Evolutionary conservation across 2,329 filamentous ascomycete species (phyloP).

Genomic region (Emmonsiellopsis sp.): DNA sequence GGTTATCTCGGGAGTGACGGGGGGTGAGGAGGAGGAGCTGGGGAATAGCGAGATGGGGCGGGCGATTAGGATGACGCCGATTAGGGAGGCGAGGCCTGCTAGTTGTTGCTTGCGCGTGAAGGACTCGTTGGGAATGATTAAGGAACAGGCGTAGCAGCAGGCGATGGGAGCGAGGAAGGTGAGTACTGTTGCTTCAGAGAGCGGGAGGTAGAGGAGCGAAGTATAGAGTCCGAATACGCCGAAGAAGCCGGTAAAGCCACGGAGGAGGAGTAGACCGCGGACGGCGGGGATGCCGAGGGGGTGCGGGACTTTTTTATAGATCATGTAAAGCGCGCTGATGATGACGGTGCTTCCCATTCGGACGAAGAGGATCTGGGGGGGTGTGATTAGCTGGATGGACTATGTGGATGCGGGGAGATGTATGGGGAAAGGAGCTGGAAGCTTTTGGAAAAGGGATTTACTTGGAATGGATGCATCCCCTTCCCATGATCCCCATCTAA

Average conservation of each 20-base stretch:
- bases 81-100: slow-evolving; percentile 63
- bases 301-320: slow-evolving; percentile 55
- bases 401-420: not conserved
- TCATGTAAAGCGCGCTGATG: slow-evolving; percentile 64
- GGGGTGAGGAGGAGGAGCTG: slow-evolving; percentile 14
- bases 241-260: slow-evolving; percentile 65
- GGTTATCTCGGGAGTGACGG: slow-evolving; percentile 3
- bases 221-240: slow-evolving; percentile 74
- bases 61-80: slow-evolving; percentile 76
- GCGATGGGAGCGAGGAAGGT: slow-evolving; percentile 77
- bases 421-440: not conserved
- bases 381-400: not conserved
- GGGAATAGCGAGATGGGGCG: slow-evolving; percentile 54
- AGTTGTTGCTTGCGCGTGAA: slow-evolving; percentile 72
- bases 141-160: slow-evolving; percentile 69
- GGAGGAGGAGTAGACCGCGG: slow-evolving; percentile 55
- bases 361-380: slow-evolving; percentile 58
- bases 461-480: slow-evolving; percentile 71
- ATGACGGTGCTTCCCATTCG: slow-evolving; percentile 67
- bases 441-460: slow-evolving; percentile 11
- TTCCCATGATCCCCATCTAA: slow-evolving; percentile 55
- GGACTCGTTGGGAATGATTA: slow-evolving; percentile 60
- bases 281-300: slow-evolving; percentile 62
- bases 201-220: slow-evolving; percentile 66
- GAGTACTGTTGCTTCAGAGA: slow-evolving; percentile 82